phyloP scores from a whole-genome alignment of 2,329 filamentous ascomycete species.

The Colletotrichum trifolii region DNA sequence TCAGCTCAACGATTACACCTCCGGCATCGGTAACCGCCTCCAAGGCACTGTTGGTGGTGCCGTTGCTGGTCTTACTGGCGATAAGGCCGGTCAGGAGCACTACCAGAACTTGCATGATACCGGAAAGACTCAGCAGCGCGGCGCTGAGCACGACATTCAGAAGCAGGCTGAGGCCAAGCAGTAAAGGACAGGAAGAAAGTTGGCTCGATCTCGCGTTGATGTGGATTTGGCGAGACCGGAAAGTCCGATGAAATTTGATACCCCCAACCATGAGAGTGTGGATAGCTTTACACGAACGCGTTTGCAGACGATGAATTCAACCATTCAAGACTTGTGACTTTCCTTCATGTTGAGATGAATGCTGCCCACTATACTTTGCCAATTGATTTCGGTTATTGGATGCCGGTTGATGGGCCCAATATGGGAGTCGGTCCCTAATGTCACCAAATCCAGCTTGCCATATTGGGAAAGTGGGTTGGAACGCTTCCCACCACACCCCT shows the following conservation, averaged over 20 bases:
- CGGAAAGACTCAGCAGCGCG: constrained; percentile 86
- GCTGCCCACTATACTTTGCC: neutral
- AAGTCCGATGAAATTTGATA: constrained; percentile 34
- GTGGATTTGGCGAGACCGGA: neutral
- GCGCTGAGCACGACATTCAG: constrained; percentile 83
- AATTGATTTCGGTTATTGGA: too few species aligned
- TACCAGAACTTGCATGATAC: constrained; percentile 78
- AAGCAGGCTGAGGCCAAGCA: constrained; percentile 71
- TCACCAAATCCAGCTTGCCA: neutral
- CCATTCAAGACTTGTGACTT: neutral
- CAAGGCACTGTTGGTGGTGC: constrained; percentile 78
- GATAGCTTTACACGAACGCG: neutral
- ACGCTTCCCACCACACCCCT: neutral
- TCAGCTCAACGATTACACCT: constrained; percentile 79
- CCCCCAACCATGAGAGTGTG: constrained; percentile 21
- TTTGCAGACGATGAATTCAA: constrained; percentile 8
- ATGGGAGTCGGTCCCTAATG: too few species aligned
- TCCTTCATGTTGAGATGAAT: neutral
- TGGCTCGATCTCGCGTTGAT: neutral
- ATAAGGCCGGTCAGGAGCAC: constrained; percentile 71
- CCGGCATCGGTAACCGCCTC: constrained; percentile 74
- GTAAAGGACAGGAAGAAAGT: neutral
- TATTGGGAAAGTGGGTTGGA: constrained; percentile 18
- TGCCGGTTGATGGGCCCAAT: too few species aligned
- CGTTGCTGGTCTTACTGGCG: constrained; percentile 78